phyloP scores from a whole-genome alignment of 331 rosid genomes.

The Rhamnella rubrinervis region DNA sequence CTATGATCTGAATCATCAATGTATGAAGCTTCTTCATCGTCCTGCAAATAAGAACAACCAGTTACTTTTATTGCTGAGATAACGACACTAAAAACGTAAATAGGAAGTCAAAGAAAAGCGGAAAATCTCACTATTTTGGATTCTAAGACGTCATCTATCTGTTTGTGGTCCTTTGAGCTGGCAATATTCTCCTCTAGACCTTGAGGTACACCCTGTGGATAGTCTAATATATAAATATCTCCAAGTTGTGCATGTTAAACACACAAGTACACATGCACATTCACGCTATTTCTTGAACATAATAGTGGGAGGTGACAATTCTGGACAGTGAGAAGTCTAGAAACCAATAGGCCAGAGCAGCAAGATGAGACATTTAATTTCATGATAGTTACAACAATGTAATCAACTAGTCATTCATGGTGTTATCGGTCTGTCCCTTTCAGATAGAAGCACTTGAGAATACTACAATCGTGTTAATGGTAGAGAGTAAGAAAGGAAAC shows the following conservation, averaged over 20 bases:
- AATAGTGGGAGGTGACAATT: not conserved
- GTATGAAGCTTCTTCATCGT: conserved; percentile 27
- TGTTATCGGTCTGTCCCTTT: too few species aligned
- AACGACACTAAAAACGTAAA: not conserved
- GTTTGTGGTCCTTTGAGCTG: conserved; percentile 37
- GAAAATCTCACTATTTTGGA: conserved; percentile 45
- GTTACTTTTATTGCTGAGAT: not conserved
- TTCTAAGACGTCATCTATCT: conserved; percentile 38
- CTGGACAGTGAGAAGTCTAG: not conserved
- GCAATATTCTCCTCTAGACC: conserved; percentile 36
- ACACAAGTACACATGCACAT: not conserved
- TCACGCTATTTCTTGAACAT: not conserved
- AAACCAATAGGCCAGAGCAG: not conserved
- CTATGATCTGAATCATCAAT: conserved; percentile 20
- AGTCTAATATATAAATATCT: not conserved
- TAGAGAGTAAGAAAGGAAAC: too few species aligned
- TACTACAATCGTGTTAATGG: too few species aligned
- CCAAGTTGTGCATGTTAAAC: not conserved
- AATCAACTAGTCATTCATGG: too few species aligned
- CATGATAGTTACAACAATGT: too few species aligned
- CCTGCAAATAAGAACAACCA: conserved; percentile 40
- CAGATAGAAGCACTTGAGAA: not conserved
- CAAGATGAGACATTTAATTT: not conserved
- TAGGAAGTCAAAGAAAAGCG: conserved; percentile 2
- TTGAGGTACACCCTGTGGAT: conserved; percentile 47